Base-by-base conservation (phyloP, 2,329 filamentous ascomycete species). In the Cladosporium sp. region DNA sequence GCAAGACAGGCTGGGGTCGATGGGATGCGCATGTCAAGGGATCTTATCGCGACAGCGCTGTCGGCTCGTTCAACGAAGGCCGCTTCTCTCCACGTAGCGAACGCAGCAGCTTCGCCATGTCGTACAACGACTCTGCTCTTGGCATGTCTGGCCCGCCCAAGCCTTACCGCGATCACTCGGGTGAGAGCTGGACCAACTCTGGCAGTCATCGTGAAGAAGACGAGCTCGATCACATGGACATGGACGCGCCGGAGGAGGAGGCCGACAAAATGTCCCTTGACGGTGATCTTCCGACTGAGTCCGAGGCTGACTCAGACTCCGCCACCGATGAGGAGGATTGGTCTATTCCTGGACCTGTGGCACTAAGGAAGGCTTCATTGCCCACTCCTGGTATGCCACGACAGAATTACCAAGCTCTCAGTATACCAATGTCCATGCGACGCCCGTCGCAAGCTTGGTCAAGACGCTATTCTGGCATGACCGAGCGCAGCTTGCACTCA, bases 1-100 rank as follows among this genome's bases (percentile, higher is more conserved):
- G 96, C 78, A 98, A 98, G 84, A 92, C 97, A 67, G 94, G 94
- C 75, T 98, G 94, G 94, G 95, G 95, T 67, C 88, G 93, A 71
- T 99, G 94, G 94, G 91, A 96, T 78, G 95, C 93, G 68, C 88
- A 88, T 76, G 85, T 87, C 76, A 88, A 88, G 73, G 91, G 89
- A 64, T 72, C 71, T 12, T 73, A 74, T 11, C 68, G 72, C 34
- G 75, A 76, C 66, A 75, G 75, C n/a, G 74, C 68, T 28, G 70
- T 77, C 44, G 79, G 80, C 59, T 77, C 76, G 18, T 82, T 75
- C 70, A 69, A 59, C 38, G 75, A 77, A 28, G 72, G 71, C 52
- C 70, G 74, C 63, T 68, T 78, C 49, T 85, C 84, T 65, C 83
- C 85, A 36, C 82, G 82, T 26, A 87, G 85, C 69, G 75, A 84